Conservation (phyloP, 2,329 filamentous ascomycete genomes). For the Exophiala oligosperma region DNA sequence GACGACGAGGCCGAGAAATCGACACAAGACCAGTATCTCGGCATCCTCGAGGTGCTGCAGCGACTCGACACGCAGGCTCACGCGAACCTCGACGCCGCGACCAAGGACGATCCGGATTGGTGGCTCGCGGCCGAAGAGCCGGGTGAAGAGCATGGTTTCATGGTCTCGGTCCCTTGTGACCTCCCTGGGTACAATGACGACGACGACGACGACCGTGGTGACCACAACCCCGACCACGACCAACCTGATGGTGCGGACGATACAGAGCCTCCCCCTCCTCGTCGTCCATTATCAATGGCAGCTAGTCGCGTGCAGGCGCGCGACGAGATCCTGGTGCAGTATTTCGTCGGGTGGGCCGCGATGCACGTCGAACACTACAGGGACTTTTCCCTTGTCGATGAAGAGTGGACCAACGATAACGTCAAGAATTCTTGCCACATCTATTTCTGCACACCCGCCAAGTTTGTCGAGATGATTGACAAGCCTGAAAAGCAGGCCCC, state of each 20-base stretch:
- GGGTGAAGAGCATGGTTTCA: background rate
- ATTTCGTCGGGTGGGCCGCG: slow-evolving; percentile 21
- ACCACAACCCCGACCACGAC: too few relatives aligned
- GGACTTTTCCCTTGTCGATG: slow-evolving; percentile 15
- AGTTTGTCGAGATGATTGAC: slow-evolving; percentile 1
- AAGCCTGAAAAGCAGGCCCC: background rate
- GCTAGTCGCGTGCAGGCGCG: slow-evolving; percentile 3
- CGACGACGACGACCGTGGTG: too few relatives aligned
- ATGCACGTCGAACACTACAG: slow-evolving; percentile 8
- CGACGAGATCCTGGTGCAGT: slow-evolving; percentile 14
- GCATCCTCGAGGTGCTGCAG: slow-evolving; percentile 7
- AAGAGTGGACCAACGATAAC: slow-evolving; percentile 8
- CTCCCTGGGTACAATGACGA: background rate
- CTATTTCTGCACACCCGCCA: background rate
- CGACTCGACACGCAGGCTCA: slow-evolving; percentile 1
- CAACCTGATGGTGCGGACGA: background rate
- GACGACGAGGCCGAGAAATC: background rate
- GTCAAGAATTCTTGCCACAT: slow-evolving; percentile 15
- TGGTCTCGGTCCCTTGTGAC: slow-evolving; percentile 4
- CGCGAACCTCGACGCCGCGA: background rate
- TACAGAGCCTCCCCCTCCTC: background rate
- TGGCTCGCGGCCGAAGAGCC: background rate
- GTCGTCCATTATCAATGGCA: background rate
- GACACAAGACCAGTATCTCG: slow-evolving; percentile 1
- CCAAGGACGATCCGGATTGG: background rate